Base-by-base conservation (phyloP, 805 yeast species). In the Kluyveromyces dobzhanskii region DNA sequence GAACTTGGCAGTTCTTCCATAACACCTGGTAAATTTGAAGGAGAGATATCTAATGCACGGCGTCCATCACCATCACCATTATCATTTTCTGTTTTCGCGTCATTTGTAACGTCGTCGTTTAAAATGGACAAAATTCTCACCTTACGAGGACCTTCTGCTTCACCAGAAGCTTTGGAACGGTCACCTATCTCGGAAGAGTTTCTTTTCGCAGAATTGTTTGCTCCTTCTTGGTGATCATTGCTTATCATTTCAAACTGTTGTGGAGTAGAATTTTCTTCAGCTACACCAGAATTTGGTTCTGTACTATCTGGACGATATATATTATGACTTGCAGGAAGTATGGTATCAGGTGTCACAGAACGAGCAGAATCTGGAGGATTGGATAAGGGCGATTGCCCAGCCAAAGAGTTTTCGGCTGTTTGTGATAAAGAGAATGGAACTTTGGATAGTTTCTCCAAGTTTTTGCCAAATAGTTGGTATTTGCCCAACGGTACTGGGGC, bases 81-180 rank as follows among this genome's bases (percentile, higher is more conserved):
- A 21, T 34, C 30, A 10, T 23, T 14, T 7, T 33, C 44, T 10
- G 32, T 39, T 4, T 39, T 42, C 18, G 26, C 25, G 4, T 30
- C 23, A n/a, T 37, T 37, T 47, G 41, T 61, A 44, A 44, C 57
- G 26, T 39, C 52, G 10, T 46, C 39, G 35, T 53, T 53, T 17
- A 53, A 41, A 37, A 53, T 53, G 2, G 57, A 46, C 16, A 53
- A 44, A 16, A 53, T 50, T 10, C 57, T 55, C 11, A 51, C 45
- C 39, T 53, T 53, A 21, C 48, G 45, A 9, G 28, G 37, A 7
- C 28, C 29, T 6, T 27, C 30, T 27, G 30, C 30, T n/a, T 27
- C 30, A 6, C 7, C 6, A 7, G 16, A 14, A 6, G 7, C n/a
- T n/a, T 14, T 6, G n/a, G 30, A 27, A 5, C 16, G 30, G n/a